A percentile compares a stretch with the other conserved stretches of the same genome.
These are phyloP conservation scores for Xylaria digitata DNA, from an alignment of 2,329 filamentous ascomycete species.

Conservation along the genomic window DNA sequence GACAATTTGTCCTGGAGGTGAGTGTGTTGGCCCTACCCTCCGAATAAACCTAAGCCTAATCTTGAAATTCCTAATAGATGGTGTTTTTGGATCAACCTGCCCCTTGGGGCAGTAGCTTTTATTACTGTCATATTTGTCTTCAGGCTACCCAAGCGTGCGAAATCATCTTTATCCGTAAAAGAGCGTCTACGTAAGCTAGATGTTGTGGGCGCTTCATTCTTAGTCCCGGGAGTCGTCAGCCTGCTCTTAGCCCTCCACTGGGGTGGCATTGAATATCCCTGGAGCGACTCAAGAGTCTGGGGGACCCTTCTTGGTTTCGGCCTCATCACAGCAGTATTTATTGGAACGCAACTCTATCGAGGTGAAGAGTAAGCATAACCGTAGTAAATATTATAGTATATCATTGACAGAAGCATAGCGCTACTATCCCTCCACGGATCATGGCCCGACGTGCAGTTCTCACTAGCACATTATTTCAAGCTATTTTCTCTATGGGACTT, in stretches of 20 bases:
- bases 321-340: constrained; percentile 10
- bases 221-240: constrained; percentile 14
- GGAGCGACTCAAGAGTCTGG: constrained; percentile 24
- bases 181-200: constrained; percentile 18
- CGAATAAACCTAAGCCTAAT: not conserved
- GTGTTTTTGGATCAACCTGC: constrained; percentile 33
- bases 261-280: constrained; percentile 24
- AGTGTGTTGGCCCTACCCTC: not conserved
- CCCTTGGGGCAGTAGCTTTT: constrained; percentile 12
- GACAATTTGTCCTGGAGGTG: constrained; percentile 29
- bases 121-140: constrained; percentile 8
- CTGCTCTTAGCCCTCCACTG: constrained; percentile 26
- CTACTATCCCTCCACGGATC: constrained; percentile 25
- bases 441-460: constrained; percentile 10
- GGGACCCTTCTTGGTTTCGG: constrained; percentile 19
- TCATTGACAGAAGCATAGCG: constrained; percentile 6
- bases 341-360: constrained; percentile 16
- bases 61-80: not conserved
- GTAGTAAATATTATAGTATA: not conserved
- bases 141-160: constrained; percentile 1
- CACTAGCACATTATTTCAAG: constrained; percentile 9
- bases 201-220: constrained; percentile 6
- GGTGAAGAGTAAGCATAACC: constrained; percentile 19
- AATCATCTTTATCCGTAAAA: constrained; percentile 3
- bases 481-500: constrained; percentile 17